Conservation (phyloP, 148 eudicot species). For the Agrostemma githago region DNA sequence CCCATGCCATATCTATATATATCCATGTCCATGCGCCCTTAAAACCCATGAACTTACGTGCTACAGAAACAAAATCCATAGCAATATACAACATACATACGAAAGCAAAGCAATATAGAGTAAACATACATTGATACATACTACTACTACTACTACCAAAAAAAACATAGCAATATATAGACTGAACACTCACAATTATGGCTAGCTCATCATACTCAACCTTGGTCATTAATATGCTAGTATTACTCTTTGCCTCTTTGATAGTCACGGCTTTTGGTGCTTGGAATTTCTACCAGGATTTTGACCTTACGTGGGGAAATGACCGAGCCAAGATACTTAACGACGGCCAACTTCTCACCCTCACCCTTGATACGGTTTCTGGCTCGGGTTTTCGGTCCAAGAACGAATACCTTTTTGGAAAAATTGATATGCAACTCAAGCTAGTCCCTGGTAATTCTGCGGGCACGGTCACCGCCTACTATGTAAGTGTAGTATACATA, state of each 20-base stretch:
- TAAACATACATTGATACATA: too few species aligned
- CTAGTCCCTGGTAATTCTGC: conserved; percentile 30
- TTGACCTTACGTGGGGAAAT: conserved; percentile 29
- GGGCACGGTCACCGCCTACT: conserved; percentile 31
- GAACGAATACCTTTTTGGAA: conserved; percentile 24
- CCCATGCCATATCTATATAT: too few species aligned
- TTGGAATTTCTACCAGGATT: conserved; percentile 15
- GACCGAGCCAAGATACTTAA: conserved; percentile 28
- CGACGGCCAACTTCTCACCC: conserved; percentile 28
- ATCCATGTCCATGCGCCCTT: too few species aligned
- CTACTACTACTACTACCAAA: too few species aligned
- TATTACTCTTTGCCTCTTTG: conserved; percentile 12
- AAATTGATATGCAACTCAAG: conserved; percentile 30
- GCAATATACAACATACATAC: too few species aligned
- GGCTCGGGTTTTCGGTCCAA: conserved; percentile 30
- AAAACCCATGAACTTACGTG: too few species aligned
- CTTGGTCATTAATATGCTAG: not conserved
- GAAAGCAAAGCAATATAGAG: too few species aligned
- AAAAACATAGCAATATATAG: too few species aligned
- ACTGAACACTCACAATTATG: too few species aligned
- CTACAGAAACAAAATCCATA: too few species aligned
- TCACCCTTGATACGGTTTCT: conserved; percentile 22
- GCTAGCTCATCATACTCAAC: too few species aligned
- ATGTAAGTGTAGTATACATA: conserved; percentile 12
- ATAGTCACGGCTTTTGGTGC: conserved; percentile 13